phyloP scores from a whole-genome alignment of 257 asterid genomes.

The Voacanga thouarsii region DNA sequence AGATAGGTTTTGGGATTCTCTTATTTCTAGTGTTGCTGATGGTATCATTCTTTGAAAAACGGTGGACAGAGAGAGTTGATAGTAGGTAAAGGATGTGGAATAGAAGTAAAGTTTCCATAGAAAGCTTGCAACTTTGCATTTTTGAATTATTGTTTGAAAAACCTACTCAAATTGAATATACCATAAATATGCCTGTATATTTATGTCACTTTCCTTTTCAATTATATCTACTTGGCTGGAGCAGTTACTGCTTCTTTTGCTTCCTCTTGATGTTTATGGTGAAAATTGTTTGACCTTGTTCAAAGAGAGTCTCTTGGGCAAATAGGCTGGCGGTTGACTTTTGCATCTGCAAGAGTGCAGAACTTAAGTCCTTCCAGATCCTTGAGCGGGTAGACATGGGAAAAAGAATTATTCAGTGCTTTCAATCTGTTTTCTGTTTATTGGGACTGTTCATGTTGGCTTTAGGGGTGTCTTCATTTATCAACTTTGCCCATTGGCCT shows the following conservation, averaged over 20 bases:
- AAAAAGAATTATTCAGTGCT: neutral
- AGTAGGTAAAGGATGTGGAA: conserved; percentile 2
- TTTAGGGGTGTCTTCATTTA: neutral
- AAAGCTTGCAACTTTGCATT: conserved; percentile 4
- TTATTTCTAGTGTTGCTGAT: conserved; percentile 11
- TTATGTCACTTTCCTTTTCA: neutral
- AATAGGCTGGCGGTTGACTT: neutral
- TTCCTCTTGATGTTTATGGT: neutral
- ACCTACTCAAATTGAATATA: neutral
- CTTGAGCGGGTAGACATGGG: conserved; percentile 5
- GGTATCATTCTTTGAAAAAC: conserved; percentile 2
- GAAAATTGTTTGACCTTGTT: neutral
- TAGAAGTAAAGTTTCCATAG: neutral
- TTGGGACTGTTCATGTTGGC: neutral
- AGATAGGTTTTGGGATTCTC: neutral
- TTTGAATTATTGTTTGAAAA: neutral
- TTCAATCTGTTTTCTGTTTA: conserved; percentile 1
- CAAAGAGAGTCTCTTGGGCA: neutral
- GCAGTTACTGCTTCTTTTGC: neutral
- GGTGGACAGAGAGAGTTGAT: neutral
- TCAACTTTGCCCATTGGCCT: conserved; percentile 6
- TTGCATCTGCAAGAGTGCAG: neutral
- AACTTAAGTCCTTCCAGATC: neutral
- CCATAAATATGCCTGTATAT: neutral
- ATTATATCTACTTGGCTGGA: neutral